A percentile compares a stretch with the other conserved stretches of the same genome.
phyloP scores from a whole-genome alignment of 75 land plant genomes.

The Ceratopteris richardii region DNA sequence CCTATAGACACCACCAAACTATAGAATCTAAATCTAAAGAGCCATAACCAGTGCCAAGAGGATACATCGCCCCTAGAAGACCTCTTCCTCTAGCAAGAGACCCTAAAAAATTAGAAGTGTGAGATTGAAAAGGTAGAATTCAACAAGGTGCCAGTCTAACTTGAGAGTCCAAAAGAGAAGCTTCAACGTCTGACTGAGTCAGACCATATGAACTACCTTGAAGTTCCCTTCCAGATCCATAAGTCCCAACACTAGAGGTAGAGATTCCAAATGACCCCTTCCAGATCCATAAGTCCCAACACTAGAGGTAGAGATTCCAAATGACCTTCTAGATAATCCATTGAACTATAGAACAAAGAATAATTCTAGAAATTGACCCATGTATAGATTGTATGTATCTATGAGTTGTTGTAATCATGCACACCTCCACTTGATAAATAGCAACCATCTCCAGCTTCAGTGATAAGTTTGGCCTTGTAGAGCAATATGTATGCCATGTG shows the following conservation, averaged over 20 bases:
- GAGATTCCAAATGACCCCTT: constrained; percentile 40
- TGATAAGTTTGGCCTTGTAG: constrained; percentile 68
- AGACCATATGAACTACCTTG: constrained; percentile 41
- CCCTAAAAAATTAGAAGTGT: constrained; percentile 54
- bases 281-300: constrained; percentile 35
- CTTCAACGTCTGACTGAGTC: constrained; percentile 60
- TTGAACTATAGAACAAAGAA: no score
- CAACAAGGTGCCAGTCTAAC: constrained; percentile 22
- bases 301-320: constrained; percentile 31
- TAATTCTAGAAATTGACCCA: no score
- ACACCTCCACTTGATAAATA: no score
- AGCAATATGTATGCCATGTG: constrained; percentile 98
- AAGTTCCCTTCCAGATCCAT: constrained; percentile 25
- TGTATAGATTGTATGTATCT: no score
- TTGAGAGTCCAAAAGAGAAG: constrained; percentile 29
- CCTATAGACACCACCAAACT: no score
- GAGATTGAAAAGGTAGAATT: constrained; percentile 36
- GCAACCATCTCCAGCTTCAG: not conserved
- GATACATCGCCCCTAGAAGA: constrained; percentile 61
- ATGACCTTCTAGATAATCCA: no score
- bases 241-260: constrained; percentile 42
- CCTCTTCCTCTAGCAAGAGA: constrained; percentile 48
- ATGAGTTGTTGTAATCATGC: no score
- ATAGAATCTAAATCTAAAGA: constrained; percentile 54
- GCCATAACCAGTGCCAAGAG: constrained; percentile 88